Percentiles rank a stretch among this genome's conserved stretches.
Conservation (phyloP, 176 grass and related monocot genomes). For the Avena eriantha region DNA sequence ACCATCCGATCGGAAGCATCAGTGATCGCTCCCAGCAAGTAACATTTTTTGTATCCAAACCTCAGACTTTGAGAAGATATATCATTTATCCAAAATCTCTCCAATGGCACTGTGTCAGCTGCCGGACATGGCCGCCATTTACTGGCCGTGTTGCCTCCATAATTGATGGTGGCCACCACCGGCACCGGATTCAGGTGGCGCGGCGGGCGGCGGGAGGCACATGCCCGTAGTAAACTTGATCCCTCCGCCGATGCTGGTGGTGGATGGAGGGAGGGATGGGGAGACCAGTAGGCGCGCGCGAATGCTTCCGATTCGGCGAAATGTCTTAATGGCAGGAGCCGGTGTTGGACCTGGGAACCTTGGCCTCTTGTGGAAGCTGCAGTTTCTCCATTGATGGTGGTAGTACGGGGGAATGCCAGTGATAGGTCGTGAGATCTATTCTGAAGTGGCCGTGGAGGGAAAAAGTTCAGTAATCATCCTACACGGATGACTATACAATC, state of each 20-base stretch:
- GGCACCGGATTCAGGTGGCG: constrained; percentile 13
- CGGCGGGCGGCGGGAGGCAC: not conserved
- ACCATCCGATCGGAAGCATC: not conserved
- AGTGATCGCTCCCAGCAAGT: not conserved
- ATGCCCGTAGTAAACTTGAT: not conserved
- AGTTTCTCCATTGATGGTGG: not conserved
- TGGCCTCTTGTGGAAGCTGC: not conserved
- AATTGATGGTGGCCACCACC: not conserved
- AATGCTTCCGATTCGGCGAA: not conserved
- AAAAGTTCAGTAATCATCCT: not conserved
- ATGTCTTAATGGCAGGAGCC: constrained; percentile 1
- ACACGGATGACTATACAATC: no score
- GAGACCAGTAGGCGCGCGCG: not conserved
- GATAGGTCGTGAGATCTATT: not conserved
- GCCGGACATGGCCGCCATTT: constrained; percentile 5
- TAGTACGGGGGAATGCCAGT: not conserved
- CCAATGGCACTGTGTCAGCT: not conserved
- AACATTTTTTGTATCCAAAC: not conserved
- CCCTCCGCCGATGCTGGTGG: not conserved
- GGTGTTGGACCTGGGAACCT: not conserved
- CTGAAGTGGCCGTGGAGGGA: not conserved
- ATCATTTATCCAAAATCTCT: no score
- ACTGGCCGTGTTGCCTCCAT: constrained; percentile 5
- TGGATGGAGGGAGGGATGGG: not conserved
- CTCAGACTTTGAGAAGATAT: no score